Evolutionary conservation across 2,329 filamentous ascomycete species (phyloP).

Genomic region (Alternaria longipes): DNA sequence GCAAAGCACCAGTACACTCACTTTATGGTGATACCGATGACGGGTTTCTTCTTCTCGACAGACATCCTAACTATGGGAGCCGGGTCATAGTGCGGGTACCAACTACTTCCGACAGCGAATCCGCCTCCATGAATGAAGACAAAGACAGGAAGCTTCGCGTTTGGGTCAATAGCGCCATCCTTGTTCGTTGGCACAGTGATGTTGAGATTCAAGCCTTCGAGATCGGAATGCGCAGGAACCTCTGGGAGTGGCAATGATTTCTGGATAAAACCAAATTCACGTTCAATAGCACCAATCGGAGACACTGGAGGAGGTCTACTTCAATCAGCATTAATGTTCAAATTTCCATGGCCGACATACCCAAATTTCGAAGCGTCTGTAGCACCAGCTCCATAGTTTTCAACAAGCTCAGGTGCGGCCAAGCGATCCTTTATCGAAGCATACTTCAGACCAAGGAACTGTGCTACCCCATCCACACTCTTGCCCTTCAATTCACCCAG

Average conservation of each 20-base stretch:
- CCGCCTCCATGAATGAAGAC: conserved; percentile 65
- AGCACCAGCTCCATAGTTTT: conserved; percentile 29
- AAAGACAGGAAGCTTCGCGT: conserved; percentile 59
- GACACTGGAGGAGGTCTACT: conserved; percentile 49
- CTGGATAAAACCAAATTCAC: conserved; percentile 61
- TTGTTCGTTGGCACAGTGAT: conserved; percentile 56
- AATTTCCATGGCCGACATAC: conserved; percentile 26
- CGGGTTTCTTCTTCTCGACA: conserved; percentile 54
- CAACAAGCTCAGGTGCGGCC: conserved; percentile 43
- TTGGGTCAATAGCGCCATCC: conserved; percentile 29
- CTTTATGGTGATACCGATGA: conserved; percentile 56
- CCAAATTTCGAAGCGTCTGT: conserved; percentile 50
- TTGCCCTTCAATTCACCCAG: conserved; percentile 42
- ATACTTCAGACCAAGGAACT: conserved; percentile 53
- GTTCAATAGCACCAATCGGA: conserved; percentile 53
- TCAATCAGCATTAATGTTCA: not conserved
- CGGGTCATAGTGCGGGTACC: conserved; percentile 63
- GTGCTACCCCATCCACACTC: conserved; percentile 33
- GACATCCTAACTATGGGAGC: conserved; percentile 58
- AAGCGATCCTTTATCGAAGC: conserved; percentile 51
- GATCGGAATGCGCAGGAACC: conserved; percentile 55
- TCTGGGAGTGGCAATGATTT: conserved; percentile 53
- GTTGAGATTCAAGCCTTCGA: conserved; percentile 63
- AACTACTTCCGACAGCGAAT: conserved; percentile 60
- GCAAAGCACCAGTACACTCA: conserved; percentile 53